These are phyloP conservation scores for Candida michaelii DNA, from an alignment of 805 yeast species.

Conservation along the genomic window DNA sequence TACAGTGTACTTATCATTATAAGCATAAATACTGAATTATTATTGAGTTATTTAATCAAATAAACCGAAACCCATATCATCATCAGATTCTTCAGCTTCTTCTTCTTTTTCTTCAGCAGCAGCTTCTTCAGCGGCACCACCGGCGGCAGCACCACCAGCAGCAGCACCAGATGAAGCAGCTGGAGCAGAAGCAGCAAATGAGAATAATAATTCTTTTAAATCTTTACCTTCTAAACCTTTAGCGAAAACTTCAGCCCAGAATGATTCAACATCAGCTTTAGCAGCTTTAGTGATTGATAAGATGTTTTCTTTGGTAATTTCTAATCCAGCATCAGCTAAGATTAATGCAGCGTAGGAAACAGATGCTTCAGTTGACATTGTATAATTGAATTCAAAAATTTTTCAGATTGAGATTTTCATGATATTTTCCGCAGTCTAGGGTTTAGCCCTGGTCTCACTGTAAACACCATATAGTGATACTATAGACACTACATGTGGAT, in stretches of 20 bases:
- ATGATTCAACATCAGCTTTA: slow-evolving; percentile 72
- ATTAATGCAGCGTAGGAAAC: slow-evolving; percentile 98
- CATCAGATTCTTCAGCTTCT: slow-evolving; percentile 67
- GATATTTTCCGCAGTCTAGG: slow-evolving; percentile 5
- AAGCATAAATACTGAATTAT: not conserved
- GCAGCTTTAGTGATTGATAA: slow-evolving; percentile 78
- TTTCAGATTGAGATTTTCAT: not conserved
- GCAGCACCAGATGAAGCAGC: slow-evolving; percentile 37
- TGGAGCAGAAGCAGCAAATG: slow-evolving; percentile 50
- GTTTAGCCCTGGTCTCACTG: not conserved
- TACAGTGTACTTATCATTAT: slow-evolving; percentile 6
- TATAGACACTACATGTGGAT: no score
- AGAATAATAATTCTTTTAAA: slow-evolving; percentile 72
- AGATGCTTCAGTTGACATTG: slow-evolving; percentile 86
- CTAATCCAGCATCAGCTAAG: slow-evolving; percentile 95
- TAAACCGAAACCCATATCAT: slow-evolving; percentile 94
- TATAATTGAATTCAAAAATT: slow-evolving; percentile 1
- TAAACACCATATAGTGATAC: no score
- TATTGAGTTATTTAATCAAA: slow-evolving; percentile 67
- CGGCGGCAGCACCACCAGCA: slow-evolving; percentile 33
- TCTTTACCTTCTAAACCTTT: slow-evolving; percentile 84
- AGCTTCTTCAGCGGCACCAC: slow-evolving; percentile 57
- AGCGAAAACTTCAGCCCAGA: slow-evolving; percentile 88
- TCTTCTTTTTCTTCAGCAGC: slow-evolving; percentile 66
- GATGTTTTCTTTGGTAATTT: slow-evolving; percentile 85